Evolutionary conservation across 352 stramenopile species (phyloP), one percentile per base, ranked within the genome.

Genomic region (Globisporangium acanthophoron): DNA sequence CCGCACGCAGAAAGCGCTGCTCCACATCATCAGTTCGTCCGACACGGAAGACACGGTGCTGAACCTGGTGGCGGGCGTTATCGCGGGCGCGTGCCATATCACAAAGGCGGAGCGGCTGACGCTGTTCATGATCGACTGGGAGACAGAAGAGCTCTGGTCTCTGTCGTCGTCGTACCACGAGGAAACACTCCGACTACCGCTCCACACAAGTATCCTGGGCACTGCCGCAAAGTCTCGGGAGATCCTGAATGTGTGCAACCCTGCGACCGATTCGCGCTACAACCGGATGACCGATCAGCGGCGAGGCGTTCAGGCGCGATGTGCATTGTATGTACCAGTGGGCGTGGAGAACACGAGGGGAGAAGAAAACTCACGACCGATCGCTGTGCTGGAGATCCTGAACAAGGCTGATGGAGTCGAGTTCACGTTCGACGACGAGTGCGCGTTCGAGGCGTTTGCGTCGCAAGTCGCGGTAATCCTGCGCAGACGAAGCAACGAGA

Each of bases 371-470:
- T 82, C 64, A 58, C 72, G 71, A 24, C 80, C 86, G 24, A 89
- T 96, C 59, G 88, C 83, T 0, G 88, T 97, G 52, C 62, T 97
- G 39, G 83, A 96, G 66, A 91, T 92, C 37, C 73, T 96, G n/a
- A 96, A 96, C 71, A 92, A 93, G 21, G 69, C 87, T 27, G 76
- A 80, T 16, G 72, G 72, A 15, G 62, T 76, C 24, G 80, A 78
- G 18, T 94, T 92, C 62, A 88, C 80, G 7, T 81, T 91, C 40
- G 80, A 92, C 44, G 88, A 97, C 49, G 86, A 96, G 53, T 89
- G 78, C 48, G 85, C 85, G 0, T 89, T 97, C 58, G 73, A 94
- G 70, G 83, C 78, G 4, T 95, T 96, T 54, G 85, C 84, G 8
- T 84, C 78, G 50, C 81, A 95, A 64, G 88, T 96, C 33, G 87